These are phyloP conservation scores for Termitomyces eurrhizus DNA, from an alignment of 768 basidiomycete genomes.

Conservation along the genomic window DNA sequence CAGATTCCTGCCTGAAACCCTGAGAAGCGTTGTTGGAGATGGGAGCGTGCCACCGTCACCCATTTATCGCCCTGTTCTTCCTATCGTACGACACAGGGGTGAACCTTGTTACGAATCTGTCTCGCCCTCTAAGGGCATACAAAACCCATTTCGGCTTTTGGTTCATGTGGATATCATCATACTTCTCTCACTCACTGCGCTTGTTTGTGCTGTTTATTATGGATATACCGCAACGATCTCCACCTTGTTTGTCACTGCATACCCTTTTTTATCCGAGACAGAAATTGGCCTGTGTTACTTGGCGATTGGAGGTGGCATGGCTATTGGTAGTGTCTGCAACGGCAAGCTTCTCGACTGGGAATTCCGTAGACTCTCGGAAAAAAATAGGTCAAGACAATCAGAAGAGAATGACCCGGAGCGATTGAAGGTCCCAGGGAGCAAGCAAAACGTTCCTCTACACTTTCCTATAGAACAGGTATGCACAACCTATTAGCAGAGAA, in stretches of 20 bases:
- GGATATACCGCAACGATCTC: slow-evolving; percentile 58
- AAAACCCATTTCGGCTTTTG: slow-evolving; percentile 56
- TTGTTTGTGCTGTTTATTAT: slow-evolving; percentile 55
- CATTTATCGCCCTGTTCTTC: slow-evolving; percentile 54
- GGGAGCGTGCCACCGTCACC: slow-evolving; percentile 42
- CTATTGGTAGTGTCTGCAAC: slow-evolving; percentile 51
- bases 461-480: slow-evolving; percentile 57
- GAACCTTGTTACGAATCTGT: slow-evolving; percentile 19
- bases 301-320: slow-evolving; percentile 69
- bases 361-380: slow-evolving; percentile 40
- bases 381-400: slow-evolving; percentile 24
- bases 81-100: slow-evolving; percentile 31
- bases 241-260: slow-evolving; percentile 52
- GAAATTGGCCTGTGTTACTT: slow-evolving; percentile 77
- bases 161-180: slow-evolving; percentile 52
- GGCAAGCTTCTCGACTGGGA: slow-evolving; percentile 68
- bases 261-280: slow-evolving; percentile 57
- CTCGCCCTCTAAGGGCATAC: slow-evolving; percentile 36
- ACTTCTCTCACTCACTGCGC: slow-evolving; percentile 47
- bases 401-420: slow-evolving; percentile 13
- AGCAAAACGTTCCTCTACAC: slow-evolving; percentile 22
- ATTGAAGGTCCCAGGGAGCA: slow-evolving; percentile 8
- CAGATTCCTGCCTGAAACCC: slow-evolving; percentile 50
- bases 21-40: slow-evolving; percentile 51
- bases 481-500: neutral